These are phyloP conservation scores for Pythium aristosporum DNA, from an alignment of 352 stramenopile genomes.

Conservation along the genomic window DNA sequence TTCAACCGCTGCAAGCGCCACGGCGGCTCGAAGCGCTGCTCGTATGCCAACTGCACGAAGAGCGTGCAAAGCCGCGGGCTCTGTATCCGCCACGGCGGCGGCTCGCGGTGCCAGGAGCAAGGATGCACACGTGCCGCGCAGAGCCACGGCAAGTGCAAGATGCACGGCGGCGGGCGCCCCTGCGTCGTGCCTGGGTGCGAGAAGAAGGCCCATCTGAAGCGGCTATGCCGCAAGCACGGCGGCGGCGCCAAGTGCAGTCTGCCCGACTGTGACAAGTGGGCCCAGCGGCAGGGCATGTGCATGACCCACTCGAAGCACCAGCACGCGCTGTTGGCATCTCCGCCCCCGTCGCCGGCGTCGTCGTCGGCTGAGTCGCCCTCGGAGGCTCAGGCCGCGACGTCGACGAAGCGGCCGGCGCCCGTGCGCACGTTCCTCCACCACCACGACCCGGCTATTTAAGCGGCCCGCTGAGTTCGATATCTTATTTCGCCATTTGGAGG, in stretches of 20 bases:
- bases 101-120: constrained; percentile 71
- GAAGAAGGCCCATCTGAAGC: constrained; percentile 83
- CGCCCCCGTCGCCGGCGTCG: constrained; percentile 25
- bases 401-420: background rate
- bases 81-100: constrained; percentile 70
- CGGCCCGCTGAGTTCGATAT: background rate
- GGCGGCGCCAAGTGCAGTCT: constrained; percentile 75
- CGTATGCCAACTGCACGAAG: constrained; percentile 68
- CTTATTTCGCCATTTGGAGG: background rate
- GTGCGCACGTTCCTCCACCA: constrained; percentile 2
- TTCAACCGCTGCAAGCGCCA: constrained; percentile 87
- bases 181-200: constrained; percentile 71
- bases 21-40: constrained; percentile 80
- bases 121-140: constrained; percentile 59
- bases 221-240: constrained; percentile 80
- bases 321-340: constrained; percentile 18
- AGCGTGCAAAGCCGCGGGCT: constrained; percentile 73
- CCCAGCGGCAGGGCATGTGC: constrained; percentile 80
- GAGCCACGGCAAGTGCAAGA: constrained; percentile 69
- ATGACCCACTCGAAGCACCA: constrained; percentile 79
- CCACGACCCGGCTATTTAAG: constrained; percentile 14
- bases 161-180: constrained; percentile 50
- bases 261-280: constrained; percentile 76
- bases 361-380: constrained; percentile 3
- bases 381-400: background rate